Evolutionary conservation across 495 filamentous ascomycete genomes (phyloP).

Genomic region (Neurospora sublineolata): DNA sequence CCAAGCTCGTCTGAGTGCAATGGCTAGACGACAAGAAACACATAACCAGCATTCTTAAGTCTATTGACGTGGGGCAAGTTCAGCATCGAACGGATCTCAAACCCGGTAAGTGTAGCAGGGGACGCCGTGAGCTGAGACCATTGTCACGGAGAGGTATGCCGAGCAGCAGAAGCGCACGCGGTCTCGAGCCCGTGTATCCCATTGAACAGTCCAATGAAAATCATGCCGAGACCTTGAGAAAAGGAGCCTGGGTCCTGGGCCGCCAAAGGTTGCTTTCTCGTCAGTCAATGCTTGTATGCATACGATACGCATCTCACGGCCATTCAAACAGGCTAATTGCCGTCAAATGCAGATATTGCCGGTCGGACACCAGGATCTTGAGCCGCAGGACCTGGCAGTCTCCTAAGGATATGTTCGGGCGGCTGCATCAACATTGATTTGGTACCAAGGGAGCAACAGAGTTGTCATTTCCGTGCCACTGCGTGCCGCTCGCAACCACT

Average conservation of each 20-base stretch:
- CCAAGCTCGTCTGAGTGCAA: not conserved
- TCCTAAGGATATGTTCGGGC: not conserved
- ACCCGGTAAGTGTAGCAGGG: not conserved
- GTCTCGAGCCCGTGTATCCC: constrained; percentile 2
- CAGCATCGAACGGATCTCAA: not conserved
- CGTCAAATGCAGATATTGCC: constrained; percentile 12
- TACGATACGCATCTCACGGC: not conserved
- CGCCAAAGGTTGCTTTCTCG: constrained; percentile 3
- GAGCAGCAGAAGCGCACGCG: constrained; percentile 3
- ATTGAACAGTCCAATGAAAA: constrained; percentile 4
- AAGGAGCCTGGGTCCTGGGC: not conserved
- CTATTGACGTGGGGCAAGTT: not conserved
- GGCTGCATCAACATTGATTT: constrained; percentile 3
- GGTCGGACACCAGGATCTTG: not conserved
- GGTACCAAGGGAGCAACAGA: constrained; percentile 3
- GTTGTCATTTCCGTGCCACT: constrained; percentile 14
- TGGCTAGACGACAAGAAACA: not conserved
- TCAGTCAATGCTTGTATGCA: not conserved
- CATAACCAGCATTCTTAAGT: not conserved
- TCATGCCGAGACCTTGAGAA: constrained; percentile 5
- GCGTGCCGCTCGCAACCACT: constrained; percentile 13
- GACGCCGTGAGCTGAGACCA: constrained; percentile 3
- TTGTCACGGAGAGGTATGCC: constrained; percentile 17
- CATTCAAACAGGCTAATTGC: constrained; percentile 20
- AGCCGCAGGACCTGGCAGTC: constrained; percentile 1